phyloP scores from a whole-genome alignment of 768 basidiomycete species.

The Nevesoporus exiguus region DNA sequence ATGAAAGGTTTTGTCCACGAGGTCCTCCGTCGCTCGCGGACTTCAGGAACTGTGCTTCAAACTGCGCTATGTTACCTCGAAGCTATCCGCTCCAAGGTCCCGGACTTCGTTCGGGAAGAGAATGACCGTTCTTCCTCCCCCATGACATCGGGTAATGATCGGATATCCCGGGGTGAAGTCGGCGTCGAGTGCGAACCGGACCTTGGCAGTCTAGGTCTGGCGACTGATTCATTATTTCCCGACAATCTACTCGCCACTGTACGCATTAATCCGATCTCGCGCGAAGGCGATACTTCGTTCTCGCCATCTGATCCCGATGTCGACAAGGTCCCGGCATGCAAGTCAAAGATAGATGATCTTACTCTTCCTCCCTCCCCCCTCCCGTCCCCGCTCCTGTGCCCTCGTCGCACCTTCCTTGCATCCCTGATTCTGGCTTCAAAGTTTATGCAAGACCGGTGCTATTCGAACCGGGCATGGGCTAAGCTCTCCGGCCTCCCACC shows the following conservation, averaged over 20 bases:
- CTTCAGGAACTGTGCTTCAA: constrained; percentile 79
- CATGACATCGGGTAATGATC: constrained; percentile 39
- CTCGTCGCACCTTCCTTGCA: constrained; percentile 84
- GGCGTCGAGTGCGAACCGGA: constrained; percentile 42
- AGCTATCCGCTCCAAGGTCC: constrained; percentile 69
- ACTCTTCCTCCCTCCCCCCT: constrained; percentile 41
- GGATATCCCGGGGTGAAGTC: constrained; percentile 42
- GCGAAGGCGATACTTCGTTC: constrained; percentile 15
- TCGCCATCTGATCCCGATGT: constrained; percentile 15
- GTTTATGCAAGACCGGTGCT: constrained; percentile 90
- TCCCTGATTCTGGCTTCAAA: constrained; percentile 88
- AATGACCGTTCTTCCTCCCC: constrained; percentile 41
- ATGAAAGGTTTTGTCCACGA: constrained; percentile 83
- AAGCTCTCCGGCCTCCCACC: constrained; percentile 87
- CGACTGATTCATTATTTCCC: constrained; percentile 4
- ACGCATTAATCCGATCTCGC: constrained; percentile 34
- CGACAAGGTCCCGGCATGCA: constrained; percentile 8
- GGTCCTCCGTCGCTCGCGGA: constrained; percentile 81
- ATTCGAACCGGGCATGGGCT: constrained; percentile 92
- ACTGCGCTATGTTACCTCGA: constrained; percentile 87
- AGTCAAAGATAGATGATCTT: constrained; percentile 18
- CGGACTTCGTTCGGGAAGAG: constrained; percentile 56
- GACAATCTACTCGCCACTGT: constrained; percentile 43
- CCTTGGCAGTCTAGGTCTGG: constrained; percentile 16
- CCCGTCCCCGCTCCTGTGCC: constrained; percentile 83